Percentiles rank a stretch among this genome's conserved stretches.
phyloP scores from a whole-genome alignment of 1,284 basidiomycete genomes.

The Leccinum angustisporum region DNA sequence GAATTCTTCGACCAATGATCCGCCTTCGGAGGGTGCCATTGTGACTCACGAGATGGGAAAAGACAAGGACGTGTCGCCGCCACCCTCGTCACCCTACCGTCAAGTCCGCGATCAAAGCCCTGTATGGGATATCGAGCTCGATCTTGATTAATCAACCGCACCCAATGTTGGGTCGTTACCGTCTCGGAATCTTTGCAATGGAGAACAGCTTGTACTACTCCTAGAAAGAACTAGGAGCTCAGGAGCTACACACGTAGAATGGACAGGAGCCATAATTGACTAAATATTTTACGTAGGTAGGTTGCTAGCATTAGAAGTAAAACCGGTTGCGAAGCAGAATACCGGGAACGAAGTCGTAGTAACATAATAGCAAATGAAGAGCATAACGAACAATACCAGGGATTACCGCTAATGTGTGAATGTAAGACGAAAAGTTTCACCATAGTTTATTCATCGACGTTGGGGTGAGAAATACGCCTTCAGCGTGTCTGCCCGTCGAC shows the following conservation, averaged over 20 bases:
- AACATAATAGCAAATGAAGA: neutral
- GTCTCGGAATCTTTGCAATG: too few species aligned
- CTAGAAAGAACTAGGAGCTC: neutral
- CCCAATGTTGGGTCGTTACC: neutral
- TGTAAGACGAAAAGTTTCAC: neutral
- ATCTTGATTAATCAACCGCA: slow-evolving; percentile 23
- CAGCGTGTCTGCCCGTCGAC: slow-evolving; percentile 28
- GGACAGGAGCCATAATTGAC: slow-evolving; percentile 19
- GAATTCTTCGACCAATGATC: slow-evolving; percentile 13
- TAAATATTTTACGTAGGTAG: slow-evolving; percentile 6
- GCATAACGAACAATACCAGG: neutral
- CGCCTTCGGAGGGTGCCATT: neutral
- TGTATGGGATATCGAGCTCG: slow-evolving; percentile 60
- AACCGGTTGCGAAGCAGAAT: neutral
- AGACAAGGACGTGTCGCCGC: slow-evolving; percentile 14
- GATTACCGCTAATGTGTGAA: neutral
- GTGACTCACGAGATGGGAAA: slow-evolving; percentile 20
- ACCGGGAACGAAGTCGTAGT: neutral
- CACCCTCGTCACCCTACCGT: slow-evolving; percentile 6
- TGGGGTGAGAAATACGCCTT: slow-evolving; percentile 34
- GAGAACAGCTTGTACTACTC: too few species aligned
- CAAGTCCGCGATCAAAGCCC: slow-evolving; percentile 41
- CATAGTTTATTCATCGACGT: slow-evolving; percentile 10
- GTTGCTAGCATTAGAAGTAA: slow-evolving; percentile 5
- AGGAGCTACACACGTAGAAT: neutral